These are phyloP conservation scores for Barnettozyma vustinii DNA, from an alignment of 805 yeast species.

Conservation along the genomic window DNA sequence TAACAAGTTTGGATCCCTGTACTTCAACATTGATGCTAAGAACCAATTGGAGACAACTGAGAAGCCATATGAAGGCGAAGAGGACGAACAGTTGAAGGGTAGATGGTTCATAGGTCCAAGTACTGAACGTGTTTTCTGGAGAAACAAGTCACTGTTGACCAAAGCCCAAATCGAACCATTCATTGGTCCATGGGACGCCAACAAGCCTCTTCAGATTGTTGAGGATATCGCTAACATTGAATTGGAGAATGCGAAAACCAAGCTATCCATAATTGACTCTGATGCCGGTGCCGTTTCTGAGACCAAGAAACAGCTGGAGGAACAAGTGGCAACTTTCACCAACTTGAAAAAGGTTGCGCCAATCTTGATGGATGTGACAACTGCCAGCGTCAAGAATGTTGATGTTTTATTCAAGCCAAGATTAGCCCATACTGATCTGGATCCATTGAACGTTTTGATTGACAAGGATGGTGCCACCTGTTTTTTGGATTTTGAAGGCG, in stretches of 20 bases:
- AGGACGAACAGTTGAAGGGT: constrained; percentile 39
- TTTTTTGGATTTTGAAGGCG: constrained; percentile 79
- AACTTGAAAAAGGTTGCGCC: constrained; percentile 53
- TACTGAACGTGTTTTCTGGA: constrained; percentile 73
- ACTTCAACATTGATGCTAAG: constrained; percentile 65
- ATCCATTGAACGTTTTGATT: constrained; percentile 77
- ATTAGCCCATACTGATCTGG: constrained; percentile 75
- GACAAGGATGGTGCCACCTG: constrained; percentile 37
- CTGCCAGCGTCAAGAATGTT: constrained; percentile 55
- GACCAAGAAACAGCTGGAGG: constrained; percentile 36
- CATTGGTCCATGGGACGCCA: constrained; percentile 75
- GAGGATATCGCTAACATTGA: constrained; percentile 61
- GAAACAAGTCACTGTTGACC: constrained; percentile 52
- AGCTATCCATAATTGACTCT: constrained; percentile 49
- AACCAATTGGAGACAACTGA: constrained; percentile 23
- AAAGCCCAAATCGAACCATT: constrained; percentile 41
- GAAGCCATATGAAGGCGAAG: constrained; percentile 58
- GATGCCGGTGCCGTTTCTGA: constrained; percentile 41
- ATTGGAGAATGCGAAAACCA: constrained; percentile 51
- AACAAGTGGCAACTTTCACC: constrained; percentile 56
- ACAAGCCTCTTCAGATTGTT: constrained; percentile 57
- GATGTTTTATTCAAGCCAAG: constrained; percentile 65
- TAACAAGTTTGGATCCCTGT: constrained; percentile 75
- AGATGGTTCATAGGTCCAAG: constrained; percentile 94
- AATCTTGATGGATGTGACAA: constrained; percentile 44